These are phyloP conservation scores for Thermochaetoides thermophila DNA, from an alignment of 495 filamentous ascomycete species.

Conservation along the genomic window DNA sequence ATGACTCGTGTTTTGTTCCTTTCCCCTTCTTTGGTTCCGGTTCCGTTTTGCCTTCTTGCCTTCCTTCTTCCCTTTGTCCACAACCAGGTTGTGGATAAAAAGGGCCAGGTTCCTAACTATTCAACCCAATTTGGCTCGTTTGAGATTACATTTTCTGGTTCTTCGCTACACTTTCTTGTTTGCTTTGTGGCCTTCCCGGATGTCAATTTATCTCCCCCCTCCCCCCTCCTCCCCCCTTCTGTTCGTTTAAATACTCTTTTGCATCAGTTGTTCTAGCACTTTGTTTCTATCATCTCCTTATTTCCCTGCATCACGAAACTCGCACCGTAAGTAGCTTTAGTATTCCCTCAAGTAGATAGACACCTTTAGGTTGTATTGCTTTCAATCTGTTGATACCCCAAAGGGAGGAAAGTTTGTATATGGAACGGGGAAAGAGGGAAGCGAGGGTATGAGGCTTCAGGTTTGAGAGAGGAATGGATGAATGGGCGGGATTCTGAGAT, in stretches of 20 bases:
- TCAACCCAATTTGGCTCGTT: constrained; percentile 4
- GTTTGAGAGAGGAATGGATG: not conserved
- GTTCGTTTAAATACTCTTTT: too few relatives aligned
- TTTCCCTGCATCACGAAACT: constrained; percentile 1
- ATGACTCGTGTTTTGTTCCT: too few relatives aligned
- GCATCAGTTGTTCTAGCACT: too few relatives aligned
- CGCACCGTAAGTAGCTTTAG: not conserved
- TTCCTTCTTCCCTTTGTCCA: constrained; percentile 6
- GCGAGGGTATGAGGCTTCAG: too few relatives aligned
- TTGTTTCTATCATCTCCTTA: constrained; percentile 6
- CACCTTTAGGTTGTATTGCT: constrained; percentile 1
- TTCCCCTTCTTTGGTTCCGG: too few relatives aligned
- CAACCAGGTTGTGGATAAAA: not conserved
- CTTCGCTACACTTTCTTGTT: constrained; percentile 4
- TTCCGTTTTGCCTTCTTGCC: too few relatives aligned
- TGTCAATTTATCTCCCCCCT: too few relatives aligned
- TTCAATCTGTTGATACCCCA: not conserved
- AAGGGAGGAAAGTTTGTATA: constrained; percentile 4
- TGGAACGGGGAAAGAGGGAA: constrained; percentile 4
- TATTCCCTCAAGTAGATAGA: constrained; percentile 8
- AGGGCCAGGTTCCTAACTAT: not conserved
- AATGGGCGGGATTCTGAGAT: not conserved
- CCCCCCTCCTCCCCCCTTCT: too few relatives aligned
- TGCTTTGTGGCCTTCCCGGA: not conserved
- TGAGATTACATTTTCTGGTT: constrained; percentile 6